Evolutionary conservation across 2,329 filamentous ascomycete species (phyloP).

Genomic region (Grosmannia penicillata): DNA sequence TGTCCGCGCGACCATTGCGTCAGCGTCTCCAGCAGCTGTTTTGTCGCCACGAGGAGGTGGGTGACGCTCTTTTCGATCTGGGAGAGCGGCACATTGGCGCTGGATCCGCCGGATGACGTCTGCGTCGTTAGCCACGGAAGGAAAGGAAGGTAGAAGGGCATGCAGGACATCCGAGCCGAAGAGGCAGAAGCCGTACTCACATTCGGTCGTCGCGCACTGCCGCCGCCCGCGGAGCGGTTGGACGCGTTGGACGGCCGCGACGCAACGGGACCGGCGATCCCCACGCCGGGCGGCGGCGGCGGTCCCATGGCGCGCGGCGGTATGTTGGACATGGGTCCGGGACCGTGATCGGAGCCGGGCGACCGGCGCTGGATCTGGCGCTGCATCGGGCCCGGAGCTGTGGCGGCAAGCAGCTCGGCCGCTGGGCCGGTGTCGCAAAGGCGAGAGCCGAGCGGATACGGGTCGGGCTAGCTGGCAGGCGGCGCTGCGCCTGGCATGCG

Average conservation of each 20-base stretch:
- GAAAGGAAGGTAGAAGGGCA: neutral
- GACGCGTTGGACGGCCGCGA: constrained; percentile 53
- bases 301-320: constrained; percentile 42
- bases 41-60: constrained; percentile 91
- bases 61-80: constrained; percentile 99
- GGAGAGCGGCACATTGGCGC: constrained; percentile 55
- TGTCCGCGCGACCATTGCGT: constrained; percentile 93
- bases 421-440: no score
- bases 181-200: constrained; percentile 28
- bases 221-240: constrained; percentile 32
- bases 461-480: no score
- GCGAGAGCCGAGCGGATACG: no score
- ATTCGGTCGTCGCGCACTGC: constrained; percentile 36
- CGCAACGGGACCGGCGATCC: constrained; percentile 28
- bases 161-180: neutral
- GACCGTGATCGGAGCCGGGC: constrained; percentile 45
- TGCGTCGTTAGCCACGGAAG: constrained; percentile 6
- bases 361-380: constrained; percentile 45
- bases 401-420: no score
- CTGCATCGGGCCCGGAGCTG: constrained; percentile 33
- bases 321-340: constrained; percentile 39
- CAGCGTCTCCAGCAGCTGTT: constrained; percentile 90
- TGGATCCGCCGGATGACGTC: constrained; percentile 33
- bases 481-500: no score
- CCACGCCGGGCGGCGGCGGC: constrained; percentile 37